Evolutionary conservation across 768 basidiomycete species (phyloP).

Genomic region (Tylopilus balloui): DNA sequence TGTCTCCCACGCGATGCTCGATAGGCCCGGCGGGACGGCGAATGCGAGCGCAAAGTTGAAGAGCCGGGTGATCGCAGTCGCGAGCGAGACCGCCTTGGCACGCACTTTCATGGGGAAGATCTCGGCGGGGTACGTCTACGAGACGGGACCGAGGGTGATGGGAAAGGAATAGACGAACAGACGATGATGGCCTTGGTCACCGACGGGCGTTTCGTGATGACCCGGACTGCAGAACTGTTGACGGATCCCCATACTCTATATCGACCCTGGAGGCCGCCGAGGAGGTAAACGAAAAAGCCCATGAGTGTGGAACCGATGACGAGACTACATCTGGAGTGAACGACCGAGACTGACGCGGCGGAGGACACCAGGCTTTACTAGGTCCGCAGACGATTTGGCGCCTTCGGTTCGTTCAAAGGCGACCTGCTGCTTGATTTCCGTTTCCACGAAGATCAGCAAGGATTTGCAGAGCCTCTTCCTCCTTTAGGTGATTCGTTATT

Average conservation of each 20-base stretch:
- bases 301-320: slow-evolving; percentile 60
- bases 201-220: slow-evolving; percentile 49
- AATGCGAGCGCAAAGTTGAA: slow-evolving; percentile 75
- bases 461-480: slow-evolving; percentile 62
- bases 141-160: slow-evolving; percentile 71
- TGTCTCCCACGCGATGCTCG: slow-evolving; percentile 65
- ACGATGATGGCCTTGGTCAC: slow-evolving; percentile 71
- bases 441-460: slow-evolving; percentile 67
- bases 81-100: slow-evolving; percentile 51
- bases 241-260: slow-evolving; percentile 61
- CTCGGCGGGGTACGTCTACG: slow-evolving; percentile 73
- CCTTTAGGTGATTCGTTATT: slow-evolving; percentile 14
- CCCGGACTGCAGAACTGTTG: slow-evolving; percentile 47
- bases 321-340: slow-evolving; percentile 78
- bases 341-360: slow-evolving; percentile 69
- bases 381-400: slow-evolving; percentile 64
- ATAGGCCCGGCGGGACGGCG: slow-evolving; percentile 68
- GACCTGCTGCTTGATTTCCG: slow-evolving; percentile 55
- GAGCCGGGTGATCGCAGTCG: slow-evolving; percentile 49
- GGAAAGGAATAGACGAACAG: slow-evolving; percentile 74
- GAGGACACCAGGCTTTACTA: slow-evolving; percentile 60
- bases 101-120: slow-evolving; percentile 66
- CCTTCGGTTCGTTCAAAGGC: slow-evolving; percentile 64
- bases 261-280: slow-evolving; percentile 67
- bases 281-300: slow-evolving; percentile 75